Conservation (phyloP, 169 alveolate genomes). For the Plasmodium ovale region DNA sequence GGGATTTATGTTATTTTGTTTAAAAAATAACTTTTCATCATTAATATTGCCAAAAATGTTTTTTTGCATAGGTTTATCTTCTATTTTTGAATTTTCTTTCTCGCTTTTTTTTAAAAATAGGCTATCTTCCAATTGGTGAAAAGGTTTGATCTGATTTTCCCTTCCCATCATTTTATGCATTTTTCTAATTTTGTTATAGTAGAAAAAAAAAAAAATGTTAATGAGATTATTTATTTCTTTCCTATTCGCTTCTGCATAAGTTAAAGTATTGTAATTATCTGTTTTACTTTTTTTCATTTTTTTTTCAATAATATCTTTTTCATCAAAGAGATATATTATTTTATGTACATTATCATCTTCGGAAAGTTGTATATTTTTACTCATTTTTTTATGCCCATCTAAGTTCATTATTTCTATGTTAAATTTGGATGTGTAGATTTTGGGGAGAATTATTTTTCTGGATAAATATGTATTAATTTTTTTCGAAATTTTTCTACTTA, state of each 20-base stretch:
- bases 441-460: conserved; percentile 3
- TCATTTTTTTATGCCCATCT: conserved; percentile 70
- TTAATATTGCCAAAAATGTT: not conserved
- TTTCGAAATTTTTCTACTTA: conserved; percentile 54
- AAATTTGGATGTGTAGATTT: conserved; percentile 40
- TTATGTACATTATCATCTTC: conserved; percentile 5
- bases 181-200: conserved; percentile 18
- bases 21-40: conserved; percentile 8
- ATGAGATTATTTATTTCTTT: conserved; percentile 71
- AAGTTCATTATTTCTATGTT: conserved; percentile 52
- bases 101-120: conserved; percentile 12
- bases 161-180: not conserved
- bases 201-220: conserved; percentile 49
- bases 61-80: not conserved
- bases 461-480: conserved; percentile 31
- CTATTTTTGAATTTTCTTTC: not conserved
- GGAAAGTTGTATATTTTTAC: conserved; percentile 18
- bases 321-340: conserved; percentile 59
- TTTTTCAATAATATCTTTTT: conserved; percentile 40
- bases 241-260: conserved; percentile 26
- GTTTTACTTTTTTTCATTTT: conserved; percentile 67
- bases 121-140: not conserved
- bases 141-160: not conserved
- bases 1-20: conserved; percentile 45
- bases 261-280: conserved; percentile 41